Base-by-base conservation (phyloP, 768 basidiomycete species). In the Pluteus cervinus region DNA sequence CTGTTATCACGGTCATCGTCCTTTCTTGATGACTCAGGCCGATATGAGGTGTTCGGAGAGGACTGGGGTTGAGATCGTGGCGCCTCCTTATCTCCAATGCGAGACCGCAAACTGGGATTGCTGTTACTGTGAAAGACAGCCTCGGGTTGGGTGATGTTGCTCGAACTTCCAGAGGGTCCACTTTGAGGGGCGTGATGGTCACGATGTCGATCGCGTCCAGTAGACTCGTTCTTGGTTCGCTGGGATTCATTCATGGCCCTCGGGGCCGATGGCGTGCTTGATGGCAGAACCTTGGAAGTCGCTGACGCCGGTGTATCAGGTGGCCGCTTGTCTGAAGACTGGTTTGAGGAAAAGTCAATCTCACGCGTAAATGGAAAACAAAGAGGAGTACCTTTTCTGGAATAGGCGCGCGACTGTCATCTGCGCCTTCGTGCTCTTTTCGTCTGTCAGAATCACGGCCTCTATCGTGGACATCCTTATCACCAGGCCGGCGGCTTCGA, bases 381-480 rank as follows among this genome's bases (percentile, higher is more conserved):
- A 26, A 35, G 4, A 7, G 31, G 18, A 15, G 26, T 9, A 82
- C 85, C 73, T 82, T 85, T 25, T 86, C 84, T 12, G 70, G 50
- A n/a, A 67, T 57, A 14, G 64, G 57, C 15, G 53, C 58, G 34
- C 73, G 66, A 24, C 56, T 50, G 33, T 79, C 76, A 41, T 81
- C 79, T 20, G 62, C 55, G 8, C 43, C 56, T 22, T 81, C 84
- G 21, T 77, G 73, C 38, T 86, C 84, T 43, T 72, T 79, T 29
- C 82, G 72, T 39, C 86, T 69, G 31, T 73, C 73, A 3, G 79
- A 73, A 16, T 88, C 86, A 38, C 81, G 74, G 20, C 58, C 64
- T 32, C 82, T 71, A 21, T 86, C 83, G 41, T 79, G 74, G 18
- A 68, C 56, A 31, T 86, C 84, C 54, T 85, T 85, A 29, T 86